A percentile compares a stretch with the other conserved stretches of the same genome.
These are phyloP conservation scores for Conticribra guillardii DNA, from an alignment of 108 stramenopile genomes.

Conservation along the genomic window DNA sequence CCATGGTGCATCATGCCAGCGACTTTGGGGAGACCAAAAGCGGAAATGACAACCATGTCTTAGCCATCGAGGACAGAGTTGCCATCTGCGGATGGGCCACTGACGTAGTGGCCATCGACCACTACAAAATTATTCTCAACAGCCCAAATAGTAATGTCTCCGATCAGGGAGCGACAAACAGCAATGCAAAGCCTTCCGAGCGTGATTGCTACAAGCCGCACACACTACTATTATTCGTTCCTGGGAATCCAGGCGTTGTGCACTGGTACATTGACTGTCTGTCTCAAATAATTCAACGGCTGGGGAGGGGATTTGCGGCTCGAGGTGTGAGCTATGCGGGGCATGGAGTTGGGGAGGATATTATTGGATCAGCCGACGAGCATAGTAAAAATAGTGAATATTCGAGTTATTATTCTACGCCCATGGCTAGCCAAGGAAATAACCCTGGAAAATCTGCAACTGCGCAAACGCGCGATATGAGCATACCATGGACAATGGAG, in stretches of 20 bases:
- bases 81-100: constrained; percentile 70
- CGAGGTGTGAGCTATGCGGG: constrained; percentile 76
- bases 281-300: constrained; percentile 36
- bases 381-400: constrained; percentile 12
- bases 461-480: constrained; percentile 20
- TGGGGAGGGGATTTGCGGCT: constrained; percentile 66
- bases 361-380: constrained; percentile 25
- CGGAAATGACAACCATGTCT: neutral
- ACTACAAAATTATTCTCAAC: neutral
- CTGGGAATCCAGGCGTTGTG: constrained; percentile 83
- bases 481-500: constrained; percentile 72
- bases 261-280: constrained; percentile 68
- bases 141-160: neutral
- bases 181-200: no score
- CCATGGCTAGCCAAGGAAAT: no score
- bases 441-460: no score
- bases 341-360: constrained; percentile 55
- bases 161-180: neutral
- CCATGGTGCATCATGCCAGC: no score
- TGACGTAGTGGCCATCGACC: constrained; percentile 62
- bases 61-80: constrained; percentile 5
- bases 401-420: no score
- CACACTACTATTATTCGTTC: constrained; percentile 72
- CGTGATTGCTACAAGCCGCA: constrained; percentile 35
- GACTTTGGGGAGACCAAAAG: neutral